Percentiles rank a stretch among this genome's conserved stretches.
Conservation (phyloP, 208 protist genomes). For the Tritrichomonas foetus region DNA sequence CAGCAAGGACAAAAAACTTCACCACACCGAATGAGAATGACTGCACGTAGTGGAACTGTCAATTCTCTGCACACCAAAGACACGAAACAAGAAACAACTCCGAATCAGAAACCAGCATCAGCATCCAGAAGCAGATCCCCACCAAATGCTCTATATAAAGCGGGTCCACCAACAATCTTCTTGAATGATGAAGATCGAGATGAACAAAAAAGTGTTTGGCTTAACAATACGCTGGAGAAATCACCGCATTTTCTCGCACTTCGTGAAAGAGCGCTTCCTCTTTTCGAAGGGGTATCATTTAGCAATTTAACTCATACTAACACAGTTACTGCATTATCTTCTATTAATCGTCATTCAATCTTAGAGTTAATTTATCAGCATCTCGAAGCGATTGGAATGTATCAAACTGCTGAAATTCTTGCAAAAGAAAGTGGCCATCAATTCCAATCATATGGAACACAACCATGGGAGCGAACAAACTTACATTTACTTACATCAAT, state of each 20-base stretch:
- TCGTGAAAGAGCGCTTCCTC: neutral
- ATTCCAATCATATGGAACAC: neutral
- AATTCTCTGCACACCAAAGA: no score
- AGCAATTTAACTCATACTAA: neutral
- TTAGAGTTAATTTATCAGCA: slow-evolving; percentile 25
- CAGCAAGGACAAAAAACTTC: no score
- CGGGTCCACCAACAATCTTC: no score
- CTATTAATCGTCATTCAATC: neutral
- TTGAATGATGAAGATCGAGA: neutral
- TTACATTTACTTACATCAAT: neutral
- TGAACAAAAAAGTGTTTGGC: neutral
- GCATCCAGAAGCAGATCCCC: no score
- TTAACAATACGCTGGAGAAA: neutral
- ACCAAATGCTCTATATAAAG: no score
- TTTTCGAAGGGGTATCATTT: neutral
- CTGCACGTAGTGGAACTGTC: no score
- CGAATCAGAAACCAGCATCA: no score
- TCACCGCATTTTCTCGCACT: neutral
- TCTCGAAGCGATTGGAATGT: neutral
- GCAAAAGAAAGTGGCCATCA: neutral
- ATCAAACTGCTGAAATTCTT: neutral
- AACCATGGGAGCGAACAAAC: neutral
- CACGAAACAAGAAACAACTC: no score
- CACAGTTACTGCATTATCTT: neutral
- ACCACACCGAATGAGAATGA: no score